Evolutionary conservation across 2,329 filamentous ascomycete genomes (phyloP).

Genomic region (Fusarium nelsonii): DNA sequence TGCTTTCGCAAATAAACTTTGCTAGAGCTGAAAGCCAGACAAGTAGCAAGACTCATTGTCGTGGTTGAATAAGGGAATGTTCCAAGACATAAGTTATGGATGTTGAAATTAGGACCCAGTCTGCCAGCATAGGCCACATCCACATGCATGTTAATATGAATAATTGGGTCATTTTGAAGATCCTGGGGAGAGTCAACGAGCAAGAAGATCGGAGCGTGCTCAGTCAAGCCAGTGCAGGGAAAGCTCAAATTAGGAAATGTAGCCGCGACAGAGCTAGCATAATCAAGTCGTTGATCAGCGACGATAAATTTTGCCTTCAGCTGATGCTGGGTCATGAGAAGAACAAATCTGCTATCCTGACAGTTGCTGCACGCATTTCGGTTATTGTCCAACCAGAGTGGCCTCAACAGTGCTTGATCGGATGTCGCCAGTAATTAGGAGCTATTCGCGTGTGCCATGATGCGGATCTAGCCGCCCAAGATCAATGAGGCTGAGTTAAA

Average conservation of each 20-base stretch:
- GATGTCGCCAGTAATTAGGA: constrained; percentile 29
- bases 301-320: neutral
- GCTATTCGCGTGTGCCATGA: constrained; percentile 32
- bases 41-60: constrained; percentile 28
- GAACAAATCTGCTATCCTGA: constrained; percentile 1
- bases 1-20: neutral
- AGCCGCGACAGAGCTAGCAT: constrained; percentile 4
- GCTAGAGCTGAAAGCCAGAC: neutral
- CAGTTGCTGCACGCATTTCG: constrained; percentile 7
- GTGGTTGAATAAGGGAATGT: constrained; percentile 24
- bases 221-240: neutral
- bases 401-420: neutral
- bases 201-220: constrained; percentile 4
- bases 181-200: constrained; percentile 10
- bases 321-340: neutral
- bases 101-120: constrained; percentile 1
- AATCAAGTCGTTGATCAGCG: neutral
- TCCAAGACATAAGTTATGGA: constrained; percentile 19
- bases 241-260: neutral
- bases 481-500: constrained; percentile 35
- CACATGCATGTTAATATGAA: neutral
- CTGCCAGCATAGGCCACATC: neutral
- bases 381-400: constrained; percentile 22
- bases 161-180: neutral
- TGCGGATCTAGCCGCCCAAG: constrained; percentile 45